Evolutionary conservation across 2,329 filamentous ascomycete genomes (phyloP).

Genomic region (Talaromyces sp.): DNA sequence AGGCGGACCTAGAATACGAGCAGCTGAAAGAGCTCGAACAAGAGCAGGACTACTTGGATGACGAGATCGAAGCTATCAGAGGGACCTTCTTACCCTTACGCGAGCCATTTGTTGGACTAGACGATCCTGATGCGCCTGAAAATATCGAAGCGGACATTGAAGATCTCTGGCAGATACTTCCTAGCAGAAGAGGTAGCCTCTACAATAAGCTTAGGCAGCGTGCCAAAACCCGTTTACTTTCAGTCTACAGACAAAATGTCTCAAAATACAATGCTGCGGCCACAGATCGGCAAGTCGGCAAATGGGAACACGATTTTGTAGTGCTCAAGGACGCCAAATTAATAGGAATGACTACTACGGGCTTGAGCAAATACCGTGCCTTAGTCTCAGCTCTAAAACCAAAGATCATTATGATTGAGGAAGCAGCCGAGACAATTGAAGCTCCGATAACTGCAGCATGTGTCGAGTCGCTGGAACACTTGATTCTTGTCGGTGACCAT

Average conservation of each 20-base stretch:
- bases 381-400: constrained; percentile 65
- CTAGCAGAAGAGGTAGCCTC: constrained; percentile 56
- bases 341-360: constrained; percentile 72
- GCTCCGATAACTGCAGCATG: constrained; percentile 58
- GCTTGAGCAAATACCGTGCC: constrained; percentile 73
- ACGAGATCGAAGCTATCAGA: constrained; percentile 54
- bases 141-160: constrained; percentile 31
- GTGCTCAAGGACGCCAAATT: constrained; percentile 60
- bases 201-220: constrained; percentile 63
- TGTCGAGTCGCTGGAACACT: constrained; percentile 59
- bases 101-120: constrained; percentile 38
- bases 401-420: constrained; percentile 69
- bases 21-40: constrained; percentile 60
- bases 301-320: constrained; percentile 57
- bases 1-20: constrained; percentile 60
- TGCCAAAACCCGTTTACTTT: constrained; percentile 49
- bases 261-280: constrained; percentile 50
- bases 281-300: constrained; percentile 53
- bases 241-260: constrained; percentile 50
- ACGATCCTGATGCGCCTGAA: not conserved
- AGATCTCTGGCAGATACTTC: constrained; percentile 61
- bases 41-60: constrained; percentile 48
- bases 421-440: constrained; percentile 70
- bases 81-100: constrained; percentile 45
- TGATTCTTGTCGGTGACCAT: constrained; percentile 74